Evolutionary conservation across 352 stramenopile species (phyloP), one percentile per base, ranked within the genome.

Genomic region (Globisporangium perplexum): DNA sequence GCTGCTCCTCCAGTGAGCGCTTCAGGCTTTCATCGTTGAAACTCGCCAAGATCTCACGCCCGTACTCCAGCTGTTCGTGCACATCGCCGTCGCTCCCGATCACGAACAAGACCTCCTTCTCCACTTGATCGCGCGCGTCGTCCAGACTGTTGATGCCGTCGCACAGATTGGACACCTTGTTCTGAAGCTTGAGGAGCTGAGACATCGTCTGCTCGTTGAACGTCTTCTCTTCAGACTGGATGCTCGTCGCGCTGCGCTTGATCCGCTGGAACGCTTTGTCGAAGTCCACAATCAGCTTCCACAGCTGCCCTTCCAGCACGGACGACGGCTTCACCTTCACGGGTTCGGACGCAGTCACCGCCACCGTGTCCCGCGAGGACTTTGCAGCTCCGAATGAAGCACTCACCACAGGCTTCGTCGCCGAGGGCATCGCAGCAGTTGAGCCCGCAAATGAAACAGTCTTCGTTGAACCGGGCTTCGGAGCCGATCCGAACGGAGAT

Each of bases 31-130:
- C 74, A 24, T 89, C 73, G 54, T 82, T 76, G 36, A 86, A 87
- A 35, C 78, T 87, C 6, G 63, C 59, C n/a, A 89, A 55, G 55
- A 87, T 86, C 36, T 89, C 78, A 17, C 74, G 74, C 7, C 69
- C 64, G 60, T 86, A 89, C 38, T 87, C 78, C 2, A 89, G 60
- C 50, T 89, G 78, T 33, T 89, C 76, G 51, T 89, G 78, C n/a
- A 89, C 72, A 49, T 89, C 74, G 22, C 75, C 74, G 47, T 89
- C 76, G 56, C 74, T 87, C 52, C 78, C 78, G 53, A 89, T 87
- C n/a, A 89, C 74, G 53, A 84, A 89, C 42, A 89, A 60, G 3
- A 86, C 74, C 36, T 85, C 71, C 45, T 89, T 87, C 35, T 89
- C 78, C 44, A 87, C 62, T 47, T 80, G 65, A 57, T 87, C 73